Base-by-base conservation (phyloP, 495 filamentous ascomycete species). In the Neurospora pannonica region DNA sequence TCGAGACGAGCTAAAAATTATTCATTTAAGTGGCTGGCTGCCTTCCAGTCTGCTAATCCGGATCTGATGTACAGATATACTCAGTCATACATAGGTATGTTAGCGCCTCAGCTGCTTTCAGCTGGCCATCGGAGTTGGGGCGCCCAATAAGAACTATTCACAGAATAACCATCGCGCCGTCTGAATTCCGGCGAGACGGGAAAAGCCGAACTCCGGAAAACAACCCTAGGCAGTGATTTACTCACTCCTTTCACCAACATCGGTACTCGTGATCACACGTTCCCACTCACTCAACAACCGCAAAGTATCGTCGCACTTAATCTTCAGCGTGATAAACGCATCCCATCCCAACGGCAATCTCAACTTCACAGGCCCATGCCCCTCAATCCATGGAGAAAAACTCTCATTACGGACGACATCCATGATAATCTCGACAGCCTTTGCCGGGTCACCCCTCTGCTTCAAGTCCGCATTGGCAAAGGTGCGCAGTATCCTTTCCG, bases 231-330 rank as follows among this genome's bases (percentile, higher is more conserved):
- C 19, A 46, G 42, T 10, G 8, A 60, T 17, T 2, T 9, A 31
- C 24, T 17, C 54, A 13, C 11, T 28, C 13, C 24, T 8, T 24
- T 31, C 48, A 31, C 5, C 1, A 15, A 28, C 0, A 62, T 62
- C 24, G 13, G 54, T 31, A 39, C 74, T 76, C 70, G 70, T 15
- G 5, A 75, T 70, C 9, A 79, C 71, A 38, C 76, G 40, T 21
- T 76, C 76, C 77, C 77, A 79, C n/a, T 28, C 36, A 39, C 74
- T 67, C 31, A 73, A 31, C 67, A 77, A 9, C 24, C 42, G 0
- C 62, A 78, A 39, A 40, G 76, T 74, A 36, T 78, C 75, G 10
- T 71, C 42, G 69, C 76, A 78, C 71, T 79, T 78, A 10, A 74
- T 71, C 13, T 74, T 70, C 17, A 79, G 62, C 8, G 34, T 72